Percentiles rank a stretch among this genome's conserved stretches.
Conservation (phyloP, 306 rosid genomes). For the Lotus japonicus region DNA sequence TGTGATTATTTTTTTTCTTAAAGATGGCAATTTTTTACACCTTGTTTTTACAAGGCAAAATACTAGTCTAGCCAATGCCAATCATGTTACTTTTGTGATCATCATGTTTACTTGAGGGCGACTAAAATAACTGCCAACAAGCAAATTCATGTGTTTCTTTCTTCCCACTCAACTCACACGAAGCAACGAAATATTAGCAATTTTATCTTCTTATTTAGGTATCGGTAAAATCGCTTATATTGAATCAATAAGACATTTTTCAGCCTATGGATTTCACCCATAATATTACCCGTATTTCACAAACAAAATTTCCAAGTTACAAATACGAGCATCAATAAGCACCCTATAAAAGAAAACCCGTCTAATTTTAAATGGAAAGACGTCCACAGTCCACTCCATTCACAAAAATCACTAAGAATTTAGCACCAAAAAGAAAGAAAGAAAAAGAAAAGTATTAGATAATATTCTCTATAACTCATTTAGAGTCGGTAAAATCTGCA, state of each 20-base stretch:
- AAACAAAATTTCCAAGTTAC: conserved; percentile 19
- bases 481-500: conserved; percentile 81
- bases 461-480: conserved; percentile 30
- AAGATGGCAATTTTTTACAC: too few species aligned
- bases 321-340: conserved; percentile 13
- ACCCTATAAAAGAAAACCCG: conserved; percentile 21
- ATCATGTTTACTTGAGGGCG: too few species aligned
- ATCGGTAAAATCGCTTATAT: not conserved
- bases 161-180: too few species aligned
- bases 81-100: too few species aligned
- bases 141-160: too few species aligned
- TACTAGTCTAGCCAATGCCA: too few species aligned
- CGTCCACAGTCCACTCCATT: conserved; percentile 21
- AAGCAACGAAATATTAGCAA: too few species aligned
- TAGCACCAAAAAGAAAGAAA: not conserved
- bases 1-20: too few species aligned
- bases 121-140: too few species aligned
- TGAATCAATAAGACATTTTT: not conserved
- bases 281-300: conserved; percentile 1
- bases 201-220: not conserved
- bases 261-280: conserved; percentile 7
- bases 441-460: not conserved
- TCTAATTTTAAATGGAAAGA: conserved; percentile 20
- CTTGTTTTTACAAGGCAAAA: too few species aligned
- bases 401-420: conserved; percentile 30